phyloP scores from a whole-genome alignment of 2,329 filamentous ascomycete species.

The Ophiostoma perfectum region DNA sequence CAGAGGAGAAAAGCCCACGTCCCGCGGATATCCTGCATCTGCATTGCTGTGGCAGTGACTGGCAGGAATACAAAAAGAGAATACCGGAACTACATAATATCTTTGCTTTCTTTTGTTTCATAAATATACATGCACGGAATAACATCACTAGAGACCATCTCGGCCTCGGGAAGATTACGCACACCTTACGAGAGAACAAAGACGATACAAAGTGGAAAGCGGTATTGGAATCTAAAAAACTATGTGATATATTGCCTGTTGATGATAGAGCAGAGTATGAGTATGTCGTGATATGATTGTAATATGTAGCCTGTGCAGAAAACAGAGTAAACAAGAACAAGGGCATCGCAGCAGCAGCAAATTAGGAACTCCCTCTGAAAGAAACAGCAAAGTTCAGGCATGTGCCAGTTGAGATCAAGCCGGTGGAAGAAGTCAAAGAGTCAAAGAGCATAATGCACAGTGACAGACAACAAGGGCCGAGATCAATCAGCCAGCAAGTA shows the following conservation, averaged over 20 bases:
- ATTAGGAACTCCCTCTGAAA: background rate
- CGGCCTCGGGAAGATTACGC: background rate
- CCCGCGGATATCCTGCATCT: background rate
- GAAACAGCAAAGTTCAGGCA: too few species aligned
- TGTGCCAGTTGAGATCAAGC: too few species aligned
- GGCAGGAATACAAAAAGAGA: conserved; percentile 7
- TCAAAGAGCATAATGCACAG: background rate
- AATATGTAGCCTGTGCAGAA: conserved; percentile 6
- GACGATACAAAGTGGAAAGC: background rate
- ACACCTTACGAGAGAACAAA: too few species aligned
- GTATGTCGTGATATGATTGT: conserved; percentile 10
- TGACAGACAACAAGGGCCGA: too few species aligned
- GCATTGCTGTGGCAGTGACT: background rate
- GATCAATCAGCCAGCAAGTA: background rate
- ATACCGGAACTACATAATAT: background rate
- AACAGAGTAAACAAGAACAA: background rate
- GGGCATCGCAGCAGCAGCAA: background rate
- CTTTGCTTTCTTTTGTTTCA: conserved; percentile 3
- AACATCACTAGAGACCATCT: background rate
- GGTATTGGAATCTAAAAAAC: background rate
- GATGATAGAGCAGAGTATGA: conserved; percentile 15
- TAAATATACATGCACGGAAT: background rate
- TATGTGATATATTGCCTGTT: background rate
- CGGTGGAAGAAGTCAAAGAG: background rate
- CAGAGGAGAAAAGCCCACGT: background rate